Evolutionary conservation across 83 land plant genomes (phyloP).

Genomic region (Thuja plicata): DNA sequence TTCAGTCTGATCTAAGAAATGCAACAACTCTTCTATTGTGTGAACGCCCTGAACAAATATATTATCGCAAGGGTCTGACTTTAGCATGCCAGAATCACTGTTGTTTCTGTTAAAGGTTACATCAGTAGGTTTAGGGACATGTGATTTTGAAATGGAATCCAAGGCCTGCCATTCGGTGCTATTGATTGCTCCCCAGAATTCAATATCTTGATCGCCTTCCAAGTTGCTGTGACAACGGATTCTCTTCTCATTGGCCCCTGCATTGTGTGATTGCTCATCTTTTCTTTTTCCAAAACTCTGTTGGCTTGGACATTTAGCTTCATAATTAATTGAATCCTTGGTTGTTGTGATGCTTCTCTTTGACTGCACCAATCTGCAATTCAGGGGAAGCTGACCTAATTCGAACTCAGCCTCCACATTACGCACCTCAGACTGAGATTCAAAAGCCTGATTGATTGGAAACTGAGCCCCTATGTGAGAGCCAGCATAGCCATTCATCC

Average conservation of each 20-base stretch:
- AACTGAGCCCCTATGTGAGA: background rate
- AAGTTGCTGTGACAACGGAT: background rate
- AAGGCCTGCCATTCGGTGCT: background rate
- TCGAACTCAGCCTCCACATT: background rate
- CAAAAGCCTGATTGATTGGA: background rate
- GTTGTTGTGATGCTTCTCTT: background rate
- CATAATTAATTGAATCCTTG: background rate
- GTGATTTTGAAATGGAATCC: conserved; percentile 1
- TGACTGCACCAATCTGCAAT: background rate
- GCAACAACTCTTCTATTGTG: conserved; percentile 57
- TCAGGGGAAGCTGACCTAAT: background rate
- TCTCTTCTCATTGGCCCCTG: background rate
- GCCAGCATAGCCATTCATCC: background rate
- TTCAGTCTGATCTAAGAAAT: conserved; percentile 34
- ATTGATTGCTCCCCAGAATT: conserved; percentile 17
- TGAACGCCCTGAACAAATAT: conserved; percentile 48
- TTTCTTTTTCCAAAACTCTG: background rate
- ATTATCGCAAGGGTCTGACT: conserved; percentile 38
- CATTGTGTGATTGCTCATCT: background rate
- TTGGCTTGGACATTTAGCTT: background rate
- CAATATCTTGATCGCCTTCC: conserved; percentile 9
- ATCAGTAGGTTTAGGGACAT: conserved; percentile 5
- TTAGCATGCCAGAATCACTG: background rate
- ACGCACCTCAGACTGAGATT: background rate
- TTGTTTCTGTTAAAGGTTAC: background rate